A percentile compares a stretch with the other conserved stretches of the same genome.
Conservation (phyloP, 208 protist genomes). For the Trypanosoma theileri region DNA sequence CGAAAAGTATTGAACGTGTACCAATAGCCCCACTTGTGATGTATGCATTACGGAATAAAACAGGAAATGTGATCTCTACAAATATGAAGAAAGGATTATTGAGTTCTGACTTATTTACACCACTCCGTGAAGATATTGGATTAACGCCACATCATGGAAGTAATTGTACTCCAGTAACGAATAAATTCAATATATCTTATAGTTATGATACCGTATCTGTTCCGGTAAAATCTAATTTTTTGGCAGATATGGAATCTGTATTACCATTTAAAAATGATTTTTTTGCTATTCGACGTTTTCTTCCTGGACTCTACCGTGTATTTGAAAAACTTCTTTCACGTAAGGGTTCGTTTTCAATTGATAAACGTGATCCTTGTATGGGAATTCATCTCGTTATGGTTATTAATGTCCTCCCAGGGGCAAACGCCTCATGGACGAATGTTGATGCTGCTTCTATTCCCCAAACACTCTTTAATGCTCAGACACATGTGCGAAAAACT, state of each 20-base stretch:
- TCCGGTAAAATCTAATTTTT: background rate
- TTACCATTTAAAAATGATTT: conserved; percentile 22
- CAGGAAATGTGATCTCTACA: background rate
- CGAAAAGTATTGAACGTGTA: background rate
- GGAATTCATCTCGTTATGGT: conserved; percentile 16
- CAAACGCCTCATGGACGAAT: conserved; percentile 3
- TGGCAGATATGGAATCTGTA: conserved; percentile 2
- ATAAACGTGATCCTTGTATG: conserved; percentile 2
- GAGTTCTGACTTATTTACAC: background rate
- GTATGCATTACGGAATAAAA: conserved; percentile 3
- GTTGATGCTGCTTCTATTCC: background rate
- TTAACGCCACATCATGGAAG: background rate
- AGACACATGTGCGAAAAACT: conserved; percentile 12
- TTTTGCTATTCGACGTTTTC: conserved; percentile 7
- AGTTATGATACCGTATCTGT: conserved; percentile 19
- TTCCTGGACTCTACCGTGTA: conserved; percentile 2
- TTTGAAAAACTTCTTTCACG: conserved; percentile 4
- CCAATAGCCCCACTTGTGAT: conserved; percentile 10
- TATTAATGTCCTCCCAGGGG: background rate
- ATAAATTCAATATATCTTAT: conserved; percentile 18
- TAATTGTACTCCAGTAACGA: background rate
- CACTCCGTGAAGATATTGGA: conserved; percentile 14
- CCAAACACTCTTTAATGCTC: conserved; percentile 5
- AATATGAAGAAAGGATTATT: conserved; percentile 6
- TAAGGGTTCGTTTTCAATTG: background rate